Evolutionary conservation across 192 early-diverging fungal species (phyloP).

Genomic region (Anaeromyces robustus): DNA sequence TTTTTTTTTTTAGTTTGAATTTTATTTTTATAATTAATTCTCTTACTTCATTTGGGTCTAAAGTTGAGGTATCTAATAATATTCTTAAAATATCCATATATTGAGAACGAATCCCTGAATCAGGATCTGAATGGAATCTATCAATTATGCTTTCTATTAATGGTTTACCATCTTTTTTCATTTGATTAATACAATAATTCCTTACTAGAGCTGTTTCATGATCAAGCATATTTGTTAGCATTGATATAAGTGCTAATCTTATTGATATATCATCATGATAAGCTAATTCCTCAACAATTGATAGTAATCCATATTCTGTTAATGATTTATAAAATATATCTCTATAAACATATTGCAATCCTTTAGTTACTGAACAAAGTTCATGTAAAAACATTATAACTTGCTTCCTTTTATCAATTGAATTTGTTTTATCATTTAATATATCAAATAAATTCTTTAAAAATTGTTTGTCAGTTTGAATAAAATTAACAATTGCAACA

Average conservation of each 20-base stretch:
- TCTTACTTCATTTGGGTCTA: not conserved
- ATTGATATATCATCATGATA: conserved; percentile 31
- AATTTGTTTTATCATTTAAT: conserved; percentile 19
- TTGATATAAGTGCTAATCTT: conserved; percentile 46
- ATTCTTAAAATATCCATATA: conserved; percentile 58
- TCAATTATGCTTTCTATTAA: conserved; percentile 53
- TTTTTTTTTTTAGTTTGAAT: conserved; percentile 13
- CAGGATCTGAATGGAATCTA: conserved; percentile 38
- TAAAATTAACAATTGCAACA: conserved; percentile 60
- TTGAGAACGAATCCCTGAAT: conserved; percentile 50
- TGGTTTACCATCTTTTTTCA: conserved; percentile 26
- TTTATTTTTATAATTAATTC: conserved; percentile 7
- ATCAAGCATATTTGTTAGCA: conserved; percentile 57
- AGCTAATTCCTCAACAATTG: conserved; percentile 55
- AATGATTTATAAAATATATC: conserved; percentile 28
- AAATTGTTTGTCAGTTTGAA: conserved; percentile 52
- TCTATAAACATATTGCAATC: conserved; percentile 54
- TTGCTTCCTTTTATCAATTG: conserved; percentile 45
- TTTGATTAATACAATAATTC: conserved; percentile 45
- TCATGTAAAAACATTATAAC: conserved; percentile 69
- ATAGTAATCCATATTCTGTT: conserved; percentile 61
- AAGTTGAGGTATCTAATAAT: conserved; percentile 44
- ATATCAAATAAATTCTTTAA: conserved; percentile 56
- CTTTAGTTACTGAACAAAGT: conserved; percentile 58
- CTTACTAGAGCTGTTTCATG: conserved; percentile 65